A percentile compares a stretch with the other conserved stretches of the same genome.
phyloP scores from a whole-genome alignment of 768 basidiomycete genomes.

The Pisolithus orientalis region DNA sequence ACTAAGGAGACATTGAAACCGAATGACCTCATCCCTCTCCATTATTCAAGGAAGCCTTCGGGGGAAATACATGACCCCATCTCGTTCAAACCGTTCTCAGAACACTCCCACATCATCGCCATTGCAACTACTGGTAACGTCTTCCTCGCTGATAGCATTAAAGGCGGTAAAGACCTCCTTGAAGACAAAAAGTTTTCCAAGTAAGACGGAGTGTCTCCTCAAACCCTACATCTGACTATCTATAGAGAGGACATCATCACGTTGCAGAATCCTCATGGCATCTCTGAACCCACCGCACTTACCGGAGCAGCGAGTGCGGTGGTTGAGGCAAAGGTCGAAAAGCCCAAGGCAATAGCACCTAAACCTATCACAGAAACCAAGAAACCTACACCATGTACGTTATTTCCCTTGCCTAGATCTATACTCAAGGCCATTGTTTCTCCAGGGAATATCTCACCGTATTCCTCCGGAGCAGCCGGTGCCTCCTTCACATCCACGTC shows the following conservation, averaged over 20 bases:
- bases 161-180: conserved; percentile 80
- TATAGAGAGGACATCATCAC: conserved; percentile 84
- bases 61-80: conserved; percentile 94
- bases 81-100: conserved; percentile 94
- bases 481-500: conserved; percentile 94
- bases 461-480: conserved; percentile 83
- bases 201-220: conserved; percentile 31
- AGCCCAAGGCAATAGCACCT: conserved; percentile 22
- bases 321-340: conserved; percentile 27
- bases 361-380: conserved; percentile 39
- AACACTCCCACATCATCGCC: conserved; percentile 92
- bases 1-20: conserved; percentile 69
- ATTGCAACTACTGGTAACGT: conserved; percentile 90
- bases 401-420: neutral
- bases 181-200: conserved; percentile 81
- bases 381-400: conserved; percentile 61
- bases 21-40: conserved; percentile 68
- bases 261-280: conserved; percentile 83
- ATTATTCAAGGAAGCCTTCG: conserved; percentile 78
- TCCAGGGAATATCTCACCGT: conserved; percentile 86
- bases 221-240: neutral
- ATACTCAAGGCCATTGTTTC: neutral
- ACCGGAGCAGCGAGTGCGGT: conserved; percentile 22
- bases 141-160: conserved; percentile 86
- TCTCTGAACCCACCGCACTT: conserved; percentile 51